Base-by-base conservation (phyloP, 2,329 filamentous ascomycete species). In the Colletotrichum endophyticum region DNA sequence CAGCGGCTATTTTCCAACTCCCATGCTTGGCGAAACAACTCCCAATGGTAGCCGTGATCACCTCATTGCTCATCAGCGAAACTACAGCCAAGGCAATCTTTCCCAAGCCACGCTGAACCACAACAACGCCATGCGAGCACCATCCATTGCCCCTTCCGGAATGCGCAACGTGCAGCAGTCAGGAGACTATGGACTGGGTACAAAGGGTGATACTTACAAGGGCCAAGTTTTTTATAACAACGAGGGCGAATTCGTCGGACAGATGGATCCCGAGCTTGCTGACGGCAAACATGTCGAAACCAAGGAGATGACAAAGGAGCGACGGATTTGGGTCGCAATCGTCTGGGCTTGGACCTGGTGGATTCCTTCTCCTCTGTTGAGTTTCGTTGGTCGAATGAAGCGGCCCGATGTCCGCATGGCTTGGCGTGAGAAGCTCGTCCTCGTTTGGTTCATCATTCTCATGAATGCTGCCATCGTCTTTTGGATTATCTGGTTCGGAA, bases 351-450 rank as follows among this genome's bases (percentile, higher is more conserved):
- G 98, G 66, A 99, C 97, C 0, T 99, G 95, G 83, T 99, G 95
- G 94, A 97, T 98, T 79, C 97, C 97, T 1, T 99, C 96, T 0
- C 94, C 95, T 64, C 79, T 95, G 3, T 92, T 99, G 19, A 91
- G 91, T n/a, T 94, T 90, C 76, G 82, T 99, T 74, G 97, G 97
- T 36, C 95, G 96, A 27, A 99, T 99, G 97, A 98, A 98, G 86
- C 93, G 97, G 72, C 97, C 96, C 3, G 97, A 99, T 86, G 95
- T 99, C 11, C 95, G 97, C 30, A 95, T 98, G 92, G 97, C 97
- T 0, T 99, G 97, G 97, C 92, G 97, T 85, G 97, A 99, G 82
- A 99, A 99, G 86, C 68, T 99, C 13, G 94, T 97, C 0, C 88
- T 99, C 13, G 92, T 96, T 63, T 88, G 95, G 75, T 81, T 98